A percentile compares a stretch with the other conserved stretches of the same genome.
phyloP scores from a whole-genome alignment of 495 filamentous ascomycete genomes.

The Sphaerosporella brunnea region DNA sequence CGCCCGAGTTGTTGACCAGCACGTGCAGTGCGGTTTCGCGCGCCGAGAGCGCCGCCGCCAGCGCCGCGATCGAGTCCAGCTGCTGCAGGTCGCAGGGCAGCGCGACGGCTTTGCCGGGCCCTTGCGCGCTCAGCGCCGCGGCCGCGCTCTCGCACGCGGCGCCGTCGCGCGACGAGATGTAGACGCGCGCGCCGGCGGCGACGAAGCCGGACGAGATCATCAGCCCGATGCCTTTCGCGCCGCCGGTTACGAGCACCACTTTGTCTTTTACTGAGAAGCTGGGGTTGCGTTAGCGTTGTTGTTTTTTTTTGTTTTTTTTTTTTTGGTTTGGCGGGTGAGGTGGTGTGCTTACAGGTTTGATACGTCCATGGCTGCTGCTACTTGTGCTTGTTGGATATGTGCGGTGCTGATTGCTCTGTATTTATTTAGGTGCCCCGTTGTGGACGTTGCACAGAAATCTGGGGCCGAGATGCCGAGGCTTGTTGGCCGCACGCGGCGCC shows the following conservation, averaged over 20 bases:
- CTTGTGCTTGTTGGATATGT: background rate
- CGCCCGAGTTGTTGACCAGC: slow-evolving; percentile 65
- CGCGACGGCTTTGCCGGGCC: slow-evolving; percentile 42
- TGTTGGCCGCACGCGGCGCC: background rate
- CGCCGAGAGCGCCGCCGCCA: slow-evolving; percentile 45
- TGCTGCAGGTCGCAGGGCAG: slow-evolving; percentile 60
- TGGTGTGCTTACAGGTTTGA: background rate
- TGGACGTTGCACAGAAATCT: background rate
- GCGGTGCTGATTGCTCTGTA: too few species aligned
- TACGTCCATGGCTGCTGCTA: slow-evolving; percentile 2
- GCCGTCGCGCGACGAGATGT: slow-evolving; percentile 59
- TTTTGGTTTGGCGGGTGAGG: background rate
- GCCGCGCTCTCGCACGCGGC: slow-evolving; percentile 42
- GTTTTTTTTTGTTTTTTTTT: too few species aligned
- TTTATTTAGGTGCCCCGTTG: too few species aligned
- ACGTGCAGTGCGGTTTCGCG: slow-evolving; percentile 54
- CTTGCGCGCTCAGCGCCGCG: slow-evolving; percentile 38
- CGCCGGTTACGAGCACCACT: slow-evolving; percentile 31
- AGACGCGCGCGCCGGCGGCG: slow-evolving; percentile 63
- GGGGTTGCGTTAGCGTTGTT: background rate
- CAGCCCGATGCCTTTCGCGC: slow-evolving; percentile 48
- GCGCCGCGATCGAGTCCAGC: slow-evolving; percentile 46
- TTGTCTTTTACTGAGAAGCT: slow-evolving; percentile 27
- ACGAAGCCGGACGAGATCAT: slow-evolving; percentile 72
- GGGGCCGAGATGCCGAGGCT: background rate